These are phyloP conservation scores for Yamadazyma sp. DNA, from an alignment of 805 yeast genomes.

Conservation along the genomic window DNA sequence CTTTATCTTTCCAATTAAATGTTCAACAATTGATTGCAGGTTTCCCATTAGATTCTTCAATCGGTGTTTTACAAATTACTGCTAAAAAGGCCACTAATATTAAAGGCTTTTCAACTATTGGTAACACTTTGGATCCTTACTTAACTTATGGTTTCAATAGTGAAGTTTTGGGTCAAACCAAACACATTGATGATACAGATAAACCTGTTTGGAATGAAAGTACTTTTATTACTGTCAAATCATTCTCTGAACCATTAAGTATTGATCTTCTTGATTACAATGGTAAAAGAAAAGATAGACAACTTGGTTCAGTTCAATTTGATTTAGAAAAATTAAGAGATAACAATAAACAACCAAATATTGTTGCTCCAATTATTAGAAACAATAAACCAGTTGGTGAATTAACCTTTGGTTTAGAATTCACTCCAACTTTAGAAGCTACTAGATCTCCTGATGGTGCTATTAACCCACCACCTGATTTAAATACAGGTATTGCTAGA, in stretches of 20 bases:
- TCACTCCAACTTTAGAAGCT: constrained; percentile 70
- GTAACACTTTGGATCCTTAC: constrained; percentile 89
- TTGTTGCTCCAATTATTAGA: constrained; percentile 60
- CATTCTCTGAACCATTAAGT: constrained; percentile 79
- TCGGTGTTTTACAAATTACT: constrained; percentile 78
- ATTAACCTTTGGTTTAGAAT: constrained; percentile 65
- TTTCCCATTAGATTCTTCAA: constrained; percentile 69
- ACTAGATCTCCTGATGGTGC: constrained; percentile 75
- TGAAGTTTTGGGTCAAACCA: constrained; percentile 62
- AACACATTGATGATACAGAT: constrained; percentile 61
- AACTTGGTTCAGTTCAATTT: constrained; percentile 71
- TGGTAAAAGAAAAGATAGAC: constrained; percentile 74
- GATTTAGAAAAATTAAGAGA: constrained; percentile 66
- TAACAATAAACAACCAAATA: constrained; percentile 46
- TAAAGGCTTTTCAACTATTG: constrained; percentile 64
- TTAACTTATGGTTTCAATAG: constrained; percentile 64
- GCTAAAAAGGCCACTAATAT: constrained; percentile 66
- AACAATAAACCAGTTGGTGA: constrained; percentile 84
- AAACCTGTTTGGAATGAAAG: constrained; percentile 86
- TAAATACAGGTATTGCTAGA: constrained; percentile 87
- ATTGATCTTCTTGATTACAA: constrained; percentile 75
- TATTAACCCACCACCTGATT: constrained; percentile 77
- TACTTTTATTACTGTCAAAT: constrained; percentile 61
- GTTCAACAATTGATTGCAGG: constrained; percentile 89
- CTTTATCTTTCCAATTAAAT: constrained; percentile 90